Conservation (phyloP, 2,329 filamentous ascomycete species). For the Paraphaeosphaeria sporulosa region DNA sequence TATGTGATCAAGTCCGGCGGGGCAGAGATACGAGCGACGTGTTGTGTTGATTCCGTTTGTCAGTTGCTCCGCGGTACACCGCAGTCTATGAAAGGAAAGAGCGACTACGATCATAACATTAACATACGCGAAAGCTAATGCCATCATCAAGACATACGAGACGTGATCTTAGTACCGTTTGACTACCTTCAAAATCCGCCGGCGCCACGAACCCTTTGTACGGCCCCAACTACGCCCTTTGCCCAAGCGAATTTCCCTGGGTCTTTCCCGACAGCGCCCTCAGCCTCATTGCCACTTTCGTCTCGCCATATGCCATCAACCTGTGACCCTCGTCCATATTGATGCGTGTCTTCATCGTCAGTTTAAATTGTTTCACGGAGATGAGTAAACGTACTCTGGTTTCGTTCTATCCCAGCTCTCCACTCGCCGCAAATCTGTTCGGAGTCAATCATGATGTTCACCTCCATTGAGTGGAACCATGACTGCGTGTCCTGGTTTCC, state of each 20-base stretch:
- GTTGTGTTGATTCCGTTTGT: too few species aligned
- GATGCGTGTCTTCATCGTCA: conserved; percentile 57
- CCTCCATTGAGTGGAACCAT: conserved; percentile 80
- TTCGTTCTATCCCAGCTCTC: conserved; percentile 67
- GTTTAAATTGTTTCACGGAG: neutral
- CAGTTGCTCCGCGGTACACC: too few species aligned
- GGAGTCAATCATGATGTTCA: conserved; percentile 78
- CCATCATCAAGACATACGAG: too few species aligned
- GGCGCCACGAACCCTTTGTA: conserved; percentile 64
- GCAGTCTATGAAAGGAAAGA: too few species aligned
- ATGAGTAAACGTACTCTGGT: conserved; percentile 60
- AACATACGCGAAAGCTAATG: too few species aligned
- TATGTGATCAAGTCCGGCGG: too few species aligned
- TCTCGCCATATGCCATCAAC: conserved; percentile 71
- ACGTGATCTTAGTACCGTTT: neutral
- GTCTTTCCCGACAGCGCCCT: conserved; percentile 54
- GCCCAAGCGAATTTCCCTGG: conserved; percentile 66
- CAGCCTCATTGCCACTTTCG: conserved; percentile 48
- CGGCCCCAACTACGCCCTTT: conserved; percentile 64
- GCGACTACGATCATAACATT: too few species aligned
- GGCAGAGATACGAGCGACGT: too few species aligned
- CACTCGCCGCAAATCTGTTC: conserved; percentile 66
- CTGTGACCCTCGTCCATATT: conserved; percentile 62
- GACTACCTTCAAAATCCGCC: conserved; percentile 58
- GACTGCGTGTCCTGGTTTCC: conserved; percentile 84